These are phyloP conservation scores for Corylus americana DNA, from an alignment of 306 rosid species.

Conservation along the genomic window DNA sequence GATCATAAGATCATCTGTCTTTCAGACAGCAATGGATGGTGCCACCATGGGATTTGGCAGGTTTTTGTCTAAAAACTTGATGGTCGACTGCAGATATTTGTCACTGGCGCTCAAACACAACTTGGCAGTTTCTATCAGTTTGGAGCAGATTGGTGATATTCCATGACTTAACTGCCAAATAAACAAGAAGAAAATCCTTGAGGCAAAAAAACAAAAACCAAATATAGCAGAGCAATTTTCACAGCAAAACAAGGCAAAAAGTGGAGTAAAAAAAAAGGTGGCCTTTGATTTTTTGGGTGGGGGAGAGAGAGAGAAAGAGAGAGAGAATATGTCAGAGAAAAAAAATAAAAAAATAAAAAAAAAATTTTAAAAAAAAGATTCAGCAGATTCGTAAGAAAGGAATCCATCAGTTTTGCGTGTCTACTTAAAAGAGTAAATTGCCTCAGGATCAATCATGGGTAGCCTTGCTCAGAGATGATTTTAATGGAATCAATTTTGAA, in stretches of 20 bases:
- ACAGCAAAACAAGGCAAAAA: background rate
- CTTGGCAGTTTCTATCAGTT: slow-evolving; percentile 69
- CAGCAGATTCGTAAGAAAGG: background rate
- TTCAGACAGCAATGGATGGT: slow-evolving; percentile 16
- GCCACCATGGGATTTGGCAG: slow-evolving; percentile 20
- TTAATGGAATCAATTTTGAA: background rate
- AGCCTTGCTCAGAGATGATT: background rate
- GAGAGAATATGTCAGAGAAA: background rate
- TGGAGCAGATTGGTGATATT: slow-evolving; percentile 52
- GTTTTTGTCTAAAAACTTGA: slow-evolving; percentile 47
- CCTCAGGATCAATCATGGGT: background rate
- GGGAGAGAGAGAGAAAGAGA: background rate
- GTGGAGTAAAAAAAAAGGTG: background rate
- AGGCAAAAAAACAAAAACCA: background rate
- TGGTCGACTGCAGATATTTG: slow-evolving; percentile 60
- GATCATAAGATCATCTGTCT: slow-evolving; percentile 14
- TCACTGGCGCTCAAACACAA: slow-evolving; percentile 57
- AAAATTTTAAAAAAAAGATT: background rate
- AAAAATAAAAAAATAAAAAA: no score
- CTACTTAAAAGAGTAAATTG: background rate
- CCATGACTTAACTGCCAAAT: slow-evolving; percentile 53
- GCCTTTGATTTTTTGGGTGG: background rate
- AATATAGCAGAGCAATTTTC: background rate
- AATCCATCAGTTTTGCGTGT: background rate
- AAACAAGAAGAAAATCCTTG: slow-evolving; percentile 14